Evolutionary conservation across 2,329 filamentous ascomycete species (phyloP), one percentile per base, ranked within the genome.

Genomic region (Amphichorda felina): DNA sequence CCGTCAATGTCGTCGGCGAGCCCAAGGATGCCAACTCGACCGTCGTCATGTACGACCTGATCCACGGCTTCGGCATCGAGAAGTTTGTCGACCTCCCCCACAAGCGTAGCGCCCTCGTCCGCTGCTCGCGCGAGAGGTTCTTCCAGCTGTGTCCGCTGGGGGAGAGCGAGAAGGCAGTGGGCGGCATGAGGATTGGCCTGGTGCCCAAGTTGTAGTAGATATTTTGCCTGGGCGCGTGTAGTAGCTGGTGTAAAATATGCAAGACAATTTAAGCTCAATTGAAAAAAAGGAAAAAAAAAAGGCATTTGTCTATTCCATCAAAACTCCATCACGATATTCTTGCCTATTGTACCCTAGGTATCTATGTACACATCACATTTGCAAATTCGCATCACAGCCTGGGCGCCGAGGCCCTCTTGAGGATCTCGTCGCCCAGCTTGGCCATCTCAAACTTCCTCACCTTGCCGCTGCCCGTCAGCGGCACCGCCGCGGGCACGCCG

Each of bases 51-150:
- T 87, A 87, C 53, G 82, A 88, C 46, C 70, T 83, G 36, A 73
- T 79, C 34, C 78, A 84, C 46, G 82, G 82, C 2, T 79, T 86
- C 46, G 73, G 75, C 6, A 63, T 86, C 26, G 75, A 82, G 45
- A 82, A 82, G 56, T 74, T 82, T 41, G 72, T 84, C 41, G 81
- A 85, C 45, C 56, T 85, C 41, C 77, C 78, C 4, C 74, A 83
- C 46, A 84, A 85, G 63, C 68, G 81, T 19, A 79, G 77, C 38
- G 78, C 75, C 2, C 68, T 82, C 41, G 69, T 82, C 50, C 64
- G 67, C 40, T 79, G 78, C 46, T 71, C 71, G 34, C 61, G 79
- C 7, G 75, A 79, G 51, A 65, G 77, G 38, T 84, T 82, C 62
- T 83, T 83, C 57, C 77, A 82, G 50, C 55, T 81, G 8, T 74